Evolutionary conservation across 2,329 filamentous ascomycete genomes (phyloP).

Genomic region (Tricladium varicosporioides): DNA sequence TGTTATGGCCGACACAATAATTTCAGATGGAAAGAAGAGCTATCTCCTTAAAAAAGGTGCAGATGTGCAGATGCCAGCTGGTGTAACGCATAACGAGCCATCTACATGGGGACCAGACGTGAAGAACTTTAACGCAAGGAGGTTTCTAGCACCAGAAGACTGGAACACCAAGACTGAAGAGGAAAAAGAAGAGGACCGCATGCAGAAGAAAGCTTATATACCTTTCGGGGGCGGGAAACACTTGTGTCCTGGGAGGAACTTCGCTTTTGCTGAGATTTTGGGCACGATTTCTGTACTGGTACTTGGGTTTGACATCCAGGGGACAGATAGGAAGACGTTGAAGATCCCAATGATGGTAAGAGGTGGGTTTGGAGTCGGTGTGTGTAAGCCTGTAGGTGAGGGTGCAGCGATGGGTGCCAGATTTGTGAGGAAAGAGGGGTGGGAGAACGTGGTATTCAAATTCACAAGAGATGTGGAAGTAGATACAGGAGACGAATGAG

Average conservation of each 20-base stretch:
- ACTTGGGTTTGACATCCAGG: constrained; percentile 32
- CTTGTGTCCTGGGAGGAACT: constrained; percentile 38
- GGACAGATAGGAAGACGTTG: constrained; percentile 12
- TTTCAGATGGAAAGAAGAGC: constrained; percentile 32
- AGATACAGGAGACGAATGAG: no score
- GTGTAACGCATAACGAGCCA: constrained; percentile 40
- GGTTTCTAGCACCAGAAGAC: constrained; percentile 35
- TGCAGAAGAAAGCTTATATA: constrained; percentile 28
- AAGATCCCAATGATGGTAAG: constrained; percentile 13
- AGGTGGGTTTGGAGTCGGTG: constrained; percentile 15
- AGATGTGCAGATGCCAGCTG: constrained; percentile 43
- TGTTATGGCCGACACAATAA: constrained; percentile 41
- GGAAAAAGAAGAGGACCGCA: constrained; percentile 9
- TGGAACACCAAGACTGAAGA: constrained; percentile 13
- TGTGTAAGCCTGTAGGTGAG: constrained; percentile 19
- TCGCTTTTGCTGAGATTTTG: constrained; percentile 39
- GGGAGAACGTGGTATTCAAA: constrained; percentile 22
- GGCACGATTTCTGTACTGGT: constrained; percentile 33
- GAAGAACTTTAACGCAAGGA: constrained; percentile 38
- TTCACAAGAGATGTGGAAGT: constrained; percentile 8
- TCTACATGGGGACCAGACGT: constrained; percentile 43
- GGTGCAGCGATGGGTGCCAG: constrained; percentile 14
- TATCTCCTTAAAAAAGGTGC: constrained; percentile 42
- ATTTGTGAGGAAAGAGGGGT: constrained; percentile 23
- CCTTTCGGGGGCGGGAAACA: constrained; percentile 40